A percentile compares a stretch with the other conserved stretches of the same genome.
phyloP scores from a whole-genome alignment of 1,139 yeast genomes.

The Candida labiduridarum region DNA sequence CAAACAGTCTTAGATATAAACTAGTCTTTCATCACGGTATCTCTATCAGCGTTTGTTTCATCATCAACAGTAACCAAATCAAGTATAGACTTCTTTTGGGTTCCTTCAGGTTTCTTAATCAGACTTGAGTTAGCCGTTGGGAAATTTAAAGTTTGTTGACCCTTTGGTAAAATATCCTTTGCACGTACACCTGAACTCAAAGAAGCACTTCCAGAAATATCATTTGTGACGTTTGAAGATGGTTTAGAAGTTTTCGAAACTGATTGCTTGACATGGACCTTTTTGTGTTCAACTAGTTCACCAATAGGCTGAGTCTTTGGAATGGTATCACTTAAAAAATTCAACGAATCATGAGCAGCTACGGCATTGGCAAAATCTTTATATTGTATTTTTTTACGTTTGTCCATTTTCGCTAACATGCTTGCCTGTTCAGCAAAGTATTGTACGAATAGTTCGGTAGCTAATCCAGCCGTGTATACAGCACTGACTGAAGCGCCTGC shows the following conservation, averaged over 20 bases:
- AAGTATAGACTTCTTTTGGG: slow-evolving; percentile 37
- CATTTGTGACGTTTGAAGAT: slow-evolving; percentile 4
- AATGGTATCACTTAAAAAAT: slow-evolving; percentile 68
- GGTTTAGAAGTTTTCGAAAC: background rate
- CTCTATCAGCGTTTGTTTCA: slow-evolving; percentile 16
- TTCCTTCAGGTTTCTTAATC: slow-evolving; percentile 15
- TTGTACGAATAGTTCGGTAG: slow-evolving; percentile 84
- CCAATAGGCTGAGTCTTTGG: slow-evolving; percentile 64
- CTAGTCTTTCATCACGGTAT: slow-evolving; percentile 22
- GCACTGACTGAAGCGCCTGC: slow-evolving; percentile 76
- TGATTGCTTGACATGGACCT: slow-evolving; percentile 34
- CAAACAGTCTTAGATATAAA: background rate
- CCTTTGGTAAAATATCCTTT: slow-evolving; percentile 29
- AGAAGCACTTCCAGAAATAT: slow-evolving; percentile 15
- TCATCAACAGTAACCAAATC: slow-evolving; percentile 32
- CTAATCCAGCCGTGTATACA: slow-evolving; percentile 80
- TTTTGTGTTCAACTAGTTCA: slow-evolving; percentile 50
- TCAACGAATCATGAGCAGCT: slow-evolving; percentile 61
- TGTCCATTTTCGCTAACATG: slow-evolving; percentile 65
- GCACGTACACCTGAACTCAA: slow-evolving; percentile 10
- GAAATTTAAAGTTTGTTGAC: slow-evolving; percentile 40
- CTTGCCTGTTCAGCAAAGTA: slow-evolving; percentile 81
- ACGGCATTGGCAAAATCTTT: slow-evolving; percentile 79
- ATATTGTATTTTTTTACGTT: slow-evolving; percentile 71
- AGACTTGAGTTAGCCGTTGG: slow-evolving; percentile 15